phyloP scores from a whole-genome alignment of 352 stramenopile genomes.

The Pythium inflatum region DNA sequence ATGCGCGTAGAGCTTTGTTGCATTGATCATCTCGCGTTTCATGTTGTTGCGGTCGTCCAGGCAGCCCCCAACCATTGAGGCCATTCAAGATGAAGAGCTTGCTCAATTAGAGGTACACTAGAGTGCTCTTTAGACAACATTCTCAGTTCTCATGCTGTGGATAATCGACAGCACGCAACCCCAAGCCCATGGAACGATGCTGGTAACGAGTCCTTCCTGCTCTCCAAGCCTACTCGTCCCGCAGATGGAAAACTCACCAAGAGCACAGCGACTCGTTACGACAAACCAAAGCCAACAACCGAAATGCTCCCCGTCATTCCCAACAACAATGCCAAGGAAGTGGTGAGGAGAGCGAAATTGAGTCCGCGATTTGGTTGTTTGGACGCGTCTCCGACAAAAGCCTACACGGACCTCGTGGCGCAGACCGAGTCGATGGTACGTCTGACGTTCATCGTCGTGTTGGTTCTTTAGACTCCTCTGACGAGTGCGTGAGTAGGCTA shows the following conservation, averaged over 20 bases:
- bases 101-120: slow-evolving; percentile 25
- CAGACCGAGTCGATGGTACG: slow-evolving; percentile 57
- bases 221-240: not conserved
- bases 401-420: slow-evolving; percentile 58
- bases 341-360: slow-evolving; percentile 1
- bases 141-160: not conserved
- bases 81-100: slow-evolving; percentile 28
- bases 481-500: slow-evolving; percentile 5
- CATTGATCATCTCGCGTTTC: not conserved
- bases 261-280: not conserved
- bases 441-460: not conserved
- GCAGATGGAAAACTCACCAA: not conserved
- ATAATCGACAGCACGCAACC: slow-evolving; percentile 16
- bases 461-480: too few species aligned
- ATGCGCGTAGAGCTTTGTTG: not conserved
- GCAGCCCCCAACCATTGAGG: slow-evolving; percentile 9
- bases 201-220: slow-evolving; percentile 4
- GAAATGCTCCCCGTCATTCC: slow-evolving; percentile 18
- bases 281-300: not conserved
- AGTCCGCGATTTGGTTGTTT: slow-evolving; percentile 4
- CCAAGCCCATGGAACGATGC: slow-evolving; percentile 32
- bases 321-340: slow-evolving; percentile 13
- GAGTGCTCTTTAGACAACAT: not conserved
- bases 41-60: not conserved
- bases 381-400: slow-evolving; percentile 47